Conservation (phyloP, 2,329 filamentous ascomycete species). For the Pseudogymnoascus sp. region DNA sequence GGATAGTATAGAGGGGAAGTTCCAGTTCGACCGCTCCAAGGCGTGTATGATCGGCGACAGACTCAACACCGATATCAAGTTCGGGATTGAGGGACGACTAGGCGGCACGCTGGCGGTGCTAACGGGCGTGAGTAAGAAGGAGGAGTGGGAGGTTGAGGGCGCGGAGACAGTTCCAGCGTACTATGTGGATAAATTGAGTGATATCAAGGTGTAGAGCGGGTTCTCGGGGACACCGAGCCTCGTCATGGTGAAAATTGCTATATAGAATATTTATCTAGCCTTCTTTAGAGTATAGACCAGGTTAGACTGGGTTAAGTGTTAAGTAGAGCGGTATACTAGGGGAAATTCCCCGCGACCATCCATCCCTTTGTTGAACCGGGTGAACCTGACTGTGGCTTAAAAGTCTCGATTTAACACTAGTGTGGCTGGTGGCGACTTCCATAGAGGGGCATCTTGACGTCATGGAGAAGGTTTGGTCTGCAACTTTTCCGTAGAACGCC, state of each 20-base stretch:
- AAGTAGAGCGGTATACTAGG: background rate
- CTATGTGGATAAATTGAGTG: slow-evolving; percentile 78
- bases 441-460: slow-evolving; percentile 3
- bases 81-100: slow-evolving; percentile 82
- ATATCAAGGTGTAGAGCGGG: slow-evolving; percentile 32
- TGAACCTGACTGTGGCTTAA: background rate
- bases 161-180: slow-evolving; percentile 65
- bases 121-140: slow-evolving; percentile 81
- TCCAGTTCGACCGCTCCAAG: slow-evolving; percentile 71
- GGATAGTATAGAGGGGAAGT: slow-evolving; percentile 96
- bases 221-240: background rate
- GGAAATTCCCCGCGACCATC: background rate
- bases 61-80: slow-evolving; percentile 90
- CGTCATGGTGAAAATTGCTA: background rate
- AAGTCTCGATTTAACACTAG: background rate
- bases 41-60: slow-evolving; percentile 96
- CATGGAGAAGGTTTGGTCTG: background rate
- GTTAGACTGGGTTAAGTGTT: background rate
- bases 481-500: background rate
- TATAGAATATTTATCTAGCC: background rate
- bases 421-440: background rate
- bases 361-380: background rate
- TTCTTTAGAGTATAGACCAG: background rate
- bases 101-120: slow-evolving; percentile 87
- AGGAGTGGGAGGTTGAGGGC: slow-evolving; percentile 66